A percentile compares a stretch with the other conserved stretches of the same genome.
phyloP scores from a whole-genome alignment of 1,139 yeast species.

The Candida buenavistaensis region DNA sequence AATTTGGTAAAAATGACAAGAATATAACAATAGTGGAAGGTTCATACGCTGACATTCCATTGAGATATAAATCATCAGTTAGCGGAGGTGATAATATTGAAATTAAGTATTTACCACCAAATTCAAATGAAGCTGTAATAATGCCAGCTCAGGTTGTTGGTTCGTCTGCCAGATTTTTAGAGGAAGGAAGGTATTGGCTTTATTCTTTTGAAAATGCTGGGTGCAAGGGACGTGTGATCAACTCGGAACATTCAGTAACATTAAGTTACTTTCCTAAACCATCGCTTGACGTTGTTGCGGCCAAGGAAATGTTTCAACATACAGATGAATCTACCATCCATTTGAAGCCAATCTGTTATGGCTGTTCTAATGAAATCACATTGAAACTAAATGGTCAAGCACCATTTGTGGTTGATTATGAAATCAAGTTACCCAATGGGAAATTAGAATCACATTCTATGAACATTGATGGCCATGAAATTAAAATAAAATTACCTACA shows the following conservation, averaged over 20 bases:
- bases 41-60: constrained; percentile 54
- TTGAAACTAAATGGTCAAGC: constrained; percentile 53
- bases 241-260: constrained; percentile 32
- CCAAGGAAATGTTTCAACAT: constrained; percentile 20
- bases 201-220: constrained; percentile 60
- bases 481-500: constrained; percentile 35
- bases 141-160: constrained; percentile 8
- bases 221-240: constrained; percentile 62
- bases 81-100: constrained; percentile 26
- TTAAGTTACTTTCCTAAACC: constrained; percentile 64
- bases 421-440: constrained; percentile 62
- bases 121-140: constrained; percentile 3
- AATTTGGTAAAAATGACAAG: constrained; percentile 20
- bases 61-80: constrained; percentile 39
- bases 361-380: constrained; percentile 24
- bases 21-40: constrained; percentile 59
- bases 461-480: constrained; percentile 26
- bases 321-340: constrained; percentile 21
- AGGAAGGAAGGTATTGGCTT: constrained; percentile 66
- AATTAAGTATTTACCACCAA: constrained; percentile 21
- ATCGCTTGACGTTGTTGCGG: constrained; percentile 25
- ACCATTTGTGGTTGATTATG: constrained; percentile 75
- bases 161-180: constrained; percentile 28
- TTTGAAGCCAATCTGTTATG: constrained; percentile 37
- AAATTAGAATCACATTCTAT: constrained; percentile 33